phyloP scores from a whole-genome alignment of 305 asterid genomes.

The Fraxinus dipetala region DNA sequence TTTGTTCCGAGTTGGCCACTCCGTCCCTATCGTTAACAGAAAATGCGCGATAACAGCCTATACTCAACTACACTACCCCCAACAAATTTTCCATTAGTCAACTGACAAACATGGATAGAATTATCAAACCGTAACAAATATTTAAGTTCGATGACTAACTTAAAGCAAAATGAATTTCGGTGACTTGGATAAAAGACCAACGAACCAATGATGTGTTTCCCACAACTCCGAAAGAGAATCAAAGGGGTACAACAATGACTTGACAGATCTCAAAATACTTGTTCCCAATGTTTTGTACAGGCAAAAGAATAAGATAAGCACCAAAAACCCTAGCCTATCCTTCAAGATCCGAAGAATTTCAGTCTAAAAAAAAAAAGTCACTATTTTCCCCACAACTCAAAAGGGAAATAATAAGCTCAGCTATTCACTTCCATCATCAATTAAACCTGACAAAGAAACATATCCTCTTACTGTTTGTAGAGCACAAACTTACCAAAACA shows the following conservation, averaged over 20 bases:
- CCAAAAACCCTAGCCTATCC: slow-evolving; percentile 39
- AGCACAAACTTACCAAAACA: not conserved
- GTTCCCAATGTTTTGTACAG: slow-evolving; percentile 22
- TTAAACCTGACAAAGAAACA: slow-evolving; percentile 3
- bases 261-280: not conserved
- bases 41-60: not conserved
- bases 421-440: slow-evolving; percentile 5
- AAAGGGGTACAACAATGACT: not conserved
- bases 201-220: not conserved
- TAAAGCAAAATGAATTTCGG: not conserved
- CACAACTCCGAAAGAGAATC: not conserved
- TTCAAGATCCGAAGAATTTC: slow-evolving; percentile 10
- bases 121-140: not conserved
- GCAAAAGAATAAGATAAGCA: slow-evolving; percentile 54
- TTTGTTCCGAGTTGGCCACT: not conserved
- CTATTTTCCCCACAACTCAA: not conserved
- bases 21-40: not conserved
- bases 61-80: not conserved
- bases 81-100: not conserved
- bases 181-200: not conserved
- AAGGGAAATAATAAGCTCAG: not conserved
- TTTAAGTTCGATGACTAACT: not conserved
- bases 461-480: not conserved
- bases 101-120: not conserved
- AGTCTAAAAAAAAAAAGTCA: not conserved